phyloP scores from a whole-genome alignment of 164 flowering plant genomes.

The Dillenia turbinata region DNA sequence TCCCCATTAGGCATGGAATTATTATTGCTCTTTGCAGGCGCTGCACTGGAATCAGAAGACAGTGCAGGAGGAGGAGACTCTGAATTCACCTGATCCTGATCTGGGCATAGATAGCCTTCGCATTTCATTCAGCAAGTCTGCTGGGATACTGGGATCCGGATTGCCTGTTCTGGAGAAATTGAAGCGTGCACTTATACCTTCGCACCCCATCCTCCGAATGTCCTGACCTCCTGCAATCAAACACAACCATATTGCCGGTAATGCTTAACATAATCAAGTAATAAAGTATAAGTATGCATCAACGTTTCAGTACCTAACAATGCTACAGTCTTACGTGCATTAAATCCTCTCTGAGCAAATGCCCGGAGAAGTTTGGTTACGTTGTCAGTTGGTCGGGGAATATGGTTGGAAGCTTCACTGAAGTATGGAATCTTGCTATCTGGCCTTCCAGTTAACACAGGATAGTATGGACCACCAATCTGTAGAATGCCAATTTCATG shows the following conservation, averaged over 20 bases:
- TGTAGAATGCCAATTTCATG: slow-evolving; percentile 4
- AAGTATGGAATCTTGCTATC: slow-evolving; percentile 30
- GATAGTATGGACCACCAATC: slow-evolving; percentile 52
- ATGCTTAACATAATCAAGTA: not conserved
- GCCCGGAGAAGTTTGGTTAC: slow-evolving; percentile 16
- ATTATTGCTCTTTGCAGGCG: too few species aligned
- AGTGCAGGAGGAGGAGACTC: too few species aligned
- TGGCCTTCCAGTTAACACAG: slow-evolving; percentile 33
- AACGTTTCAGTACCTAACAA: slow-evolving; percentile 26
- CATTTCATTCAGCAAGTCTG: slow-evolving; percentile 1
- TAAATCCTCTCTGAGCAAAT: slow-evolving; percentile 33
- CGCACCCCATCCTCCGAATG: slow-evolving; percentile 7
- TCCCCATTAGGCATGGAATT: too few species aligned
- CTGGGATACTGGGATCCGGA: slow-evolving; percentile 5
- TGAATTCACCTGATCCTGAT: too few species aligned
- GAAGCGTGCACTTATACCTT: not conserved
- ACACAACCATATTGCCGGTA: not conserved
- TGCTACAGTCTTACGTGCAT: slow-evolving; percentile 35
- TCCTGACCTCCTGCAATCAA: slow-evolving; percentile 8
- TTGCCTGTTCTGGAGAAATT: not conserved
- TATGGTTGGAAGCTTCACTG: slow-evolving; percentile 22
- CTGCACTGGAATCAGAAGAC: too few species aligned
- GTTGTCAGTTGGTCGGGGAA: slow-evolving; percentile 33
- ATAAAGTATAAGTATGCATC: not conserved
- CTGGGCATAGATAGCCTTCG: too few species aligned